Base-by-base conservation (phyloP, 1,139 yeast genomes). In the Nakaseomyces bracarensis region DNA sequence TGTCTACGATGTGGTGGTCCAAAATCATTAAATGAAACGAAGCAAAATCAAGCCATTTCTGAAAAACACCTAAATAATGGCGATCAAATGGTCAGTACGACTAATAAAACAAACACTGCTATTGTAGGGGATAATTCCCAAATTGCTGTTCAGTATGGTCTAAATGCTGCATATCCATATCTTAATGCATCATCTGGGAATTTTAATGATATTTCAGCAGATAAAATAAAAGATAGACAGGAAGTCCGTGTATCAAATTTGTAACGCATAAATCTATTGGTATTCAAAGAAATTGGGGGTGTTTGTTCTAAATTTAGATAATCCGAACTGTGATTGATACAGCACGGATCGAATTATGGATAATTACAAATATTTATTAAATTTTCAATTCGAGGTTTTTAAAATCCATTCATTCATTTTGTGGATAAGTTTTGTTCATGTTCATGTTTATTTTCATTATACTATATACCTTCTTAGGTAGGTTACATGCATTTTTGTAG, bases 1-100 rank as follows among this genome's bases (percentile, higher is more conserved):
- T 87, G 96, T 60, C 69, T 87, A 57, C 81, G 89, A 58, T 87
- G 96, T 65, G 94, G 95, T 2, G 82, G 84, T 1, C 77, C 86
- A 33, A 77, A 91, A 50, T 52, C 49, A 4, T 21, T 39, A 19
- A 20, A 8, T 11, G 44, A 42, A 9, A 8, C 14, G 3, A 36
- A 35, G 18, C 19, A 30, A 8, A 19, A 25, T 6, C 5, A 14
- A 10, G 5, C 21, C 3, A 9, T 3, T 16, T 6, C 21, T 13
- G 34, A 30, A n/a, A 30, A 30, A 18, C 4, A 4, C 4, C 11
- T 9, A 11, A 30, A 30, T 11, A 30, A 18, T 18, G 2, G 7
- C n/a, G 33, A 28, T n/a, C 30, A 27, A 27, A 1, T n/a, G n/a
- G n/a, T n/a, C n/a, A n/a, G n/a, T n/a, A n/a, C n/a, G n/a, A n/a